Evolutionary conservation across 768 basidiomycete genomes (phyloP).

Genomic region (Boletus rufocinnamomeus): DNA sequence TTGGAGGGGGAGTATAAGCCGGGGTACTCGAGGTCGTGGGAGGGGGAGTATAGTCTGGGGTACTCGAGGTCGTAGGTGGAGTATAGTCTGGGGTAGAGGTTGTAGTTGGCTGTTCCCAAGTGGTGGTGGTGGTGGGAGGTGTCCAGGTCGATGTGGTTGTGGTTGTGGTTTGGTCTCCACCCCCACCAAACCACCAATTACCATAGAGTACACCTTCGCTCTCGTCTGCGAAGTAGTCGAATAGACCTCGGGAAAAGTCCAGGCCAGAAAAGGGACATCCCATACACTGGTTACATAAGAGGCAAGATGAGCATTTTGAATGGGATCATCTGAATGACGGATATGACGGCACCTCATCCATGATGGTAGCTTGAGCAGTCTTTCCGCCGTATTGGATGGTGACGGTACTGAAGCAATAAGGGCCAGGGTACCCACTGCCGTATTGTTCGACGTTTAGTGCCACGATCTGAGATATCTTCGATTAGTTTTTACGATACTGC

Average conservation of each 20-base stretch:
- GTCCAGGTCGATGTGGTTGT: slow-evolving; percentile 14
- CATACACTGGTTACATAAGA: slow-evolving; percentile 49
- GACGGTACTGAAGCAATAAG: slow-evolving; percentile 61
- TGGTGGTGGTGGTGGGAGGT: slow-evolving; percentile 15
- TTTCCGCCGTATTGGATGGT: slow-evolving; percentile 64
- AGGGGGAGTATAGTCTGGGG: slow-evolving; percentile 20
- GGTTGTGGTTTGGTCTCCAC: slow-evolving; percentile 7
- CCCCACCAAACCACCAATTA: slow-evolving; percentile 53
- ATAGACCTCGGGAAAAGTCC: slow-evolving; percentile 69
- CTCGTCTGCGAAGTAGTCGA: slow-evolving; percentile 55
- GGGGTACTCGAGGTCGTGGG: slow-evolving; percentile 28
- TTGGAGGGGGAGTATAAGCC: slow-evolving; percentile 17
- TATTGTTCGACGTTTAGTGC: slow-evolving; percentile 56
- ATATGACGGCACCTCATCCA: slow-evolving; percentile 54
- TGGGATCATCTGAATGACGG: neutral
- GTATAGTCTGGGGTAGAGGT: slow-evolving; percentile 27
- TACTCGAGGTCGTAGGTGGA: slow-evolving; percentile 17
- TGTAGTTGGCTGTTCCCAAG: slow-evolving; percentile 25
- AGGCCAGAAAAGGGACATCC: slow-evolving; percentile 66
- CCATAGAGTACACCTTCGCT: slow-evolving; percentile 59
- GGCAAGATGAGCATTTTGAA: slow-evolving; percentile 1
- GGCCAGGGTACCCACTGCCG: slow-evolving; percentile 62
- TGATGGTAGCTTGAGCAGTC: slow-evolving; percentile 55
- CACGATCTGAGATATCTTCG: slow-evolving; percentile 44
- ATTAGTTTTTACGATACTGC: slow-evolving; percentile 4